A percentile compares a stretch with the other conserved stretches of the same genome.
These are phyloP conservation scores for Yarrowia divulgata DNA, from an alignment of 805 yeast genomes.

Conservation along the genomic window DNA sequence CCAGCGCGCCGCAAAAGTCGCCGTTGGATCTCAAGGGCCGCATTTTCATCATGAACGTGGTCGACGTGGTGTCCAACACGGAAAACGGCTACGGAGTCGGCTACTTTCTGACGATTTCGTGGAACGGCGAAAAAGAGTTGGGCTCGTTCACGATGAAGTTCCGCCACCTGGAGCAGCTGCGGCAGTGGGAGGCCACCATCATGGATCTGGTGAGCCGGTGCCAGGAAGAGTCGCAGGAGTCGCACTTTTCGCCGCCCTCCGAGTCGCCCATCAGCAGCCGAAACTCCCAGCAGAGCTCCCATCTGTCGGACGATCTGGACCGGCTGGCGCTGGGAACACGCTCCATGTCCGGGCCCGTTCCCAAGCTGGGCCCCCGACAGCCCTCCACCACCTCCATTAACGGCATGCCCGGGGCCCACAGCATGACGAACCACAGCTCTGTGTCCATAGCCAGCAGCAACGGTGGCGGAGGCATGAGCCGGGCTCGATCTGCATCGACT, in stretches of 20 bases:
- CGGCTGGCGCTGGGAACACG: slow-evolving; percentile 34
- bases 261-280: slow-evolving; percentile 36
- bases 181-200: slow-evolving; percentile 71
- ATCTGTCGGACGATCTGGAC: slow-evolving; percentile 39
- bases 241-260: slow-evolving; percentile 19
- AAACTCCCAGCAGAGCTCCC: slow-evolving; percentile 38
- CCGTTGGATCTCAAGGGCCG: slow-evolving; percentile 75
- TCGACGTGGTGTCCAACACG: slow-evolving; percentile 52
- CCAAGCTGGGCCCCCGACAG: slow-evolving; percentile 25
- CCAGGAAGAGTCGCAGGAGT: slow-evolving; percentile 7
- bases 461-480: slow-evolving; percentile 15
- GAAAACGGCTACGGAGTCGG: slow-evolving; percentile 46
- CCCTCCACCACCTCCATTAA: slow-evolving; percentile 24
- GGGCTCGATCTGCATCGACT: slow-evolving; percentile 41
- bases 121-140: background rate
- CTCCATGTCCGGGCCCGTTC: slow-evolving; percentile 25
- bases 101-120: slow-evolving; percentile 48
- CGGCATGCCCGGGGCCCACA: slow-evolving; percentile 9
- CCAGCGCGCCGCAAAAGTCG: slow-evolving; percentile 40
- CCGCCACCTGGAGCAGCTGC: slow-evolving; percentile 80
- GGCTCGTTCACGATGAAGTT: slow-evolving; percentile 76
- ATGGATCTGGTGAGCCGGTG: slow-evolving; percentile 40
- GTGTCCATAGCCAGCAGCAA: slow-evolving; percentile 35
- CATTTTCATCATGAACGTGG: slow-evolving; percentile 74
- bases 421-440: slow-evolving; percentile 31